Evolutionary conservation across 2,329 filamentous ascomycete genomes (phyloP), one percentile per base, ranked within the genome.

Genomic region (Camillea tinctor): DNA sequence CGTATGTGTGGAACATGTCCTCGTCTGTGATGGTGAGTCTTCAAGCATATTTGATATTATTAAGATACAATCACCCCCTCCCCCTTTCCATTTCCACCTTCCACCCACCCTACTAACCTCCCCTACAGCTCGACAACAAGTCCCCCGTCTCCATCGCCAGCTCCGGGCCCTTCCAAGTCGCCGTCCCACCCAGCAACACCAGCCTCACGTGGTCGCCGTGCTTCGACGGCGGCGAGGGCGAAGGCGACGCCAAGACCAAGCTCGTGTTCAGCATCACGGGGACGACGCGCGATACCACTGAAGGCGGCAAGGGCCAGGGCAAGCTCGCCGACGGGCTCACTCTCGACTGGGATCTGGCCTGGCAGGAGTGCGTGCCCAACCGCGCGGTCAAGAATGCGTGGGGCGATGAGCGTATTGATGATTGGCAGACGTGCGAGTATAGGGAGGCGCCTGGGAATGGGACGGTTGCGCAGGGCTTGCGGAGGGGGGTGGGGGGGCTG

Each of bases 141-240:
- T 49, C 56, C 1, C n/a, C 50, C 13, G 55, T 55, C 6, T 30
- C 60, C 3, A 63, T 66, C n/a, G 64, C 62, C 3, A 62, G 64
- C 2, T 53, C 59, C 1, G 62, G 62, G 6, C 53, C 22, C 52
- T 66, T 63, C 48, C 20, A 64, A 9, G 60, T 54, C 8, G 52
- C 61, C 26, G 64, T 40, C 36, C 9, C 52, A 5, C 57, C 17
- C 30, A 54, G 36, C 11, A 58, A 55, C 13, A 58, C 21, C n/a
- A 54, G 60, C 11, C 50, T 61, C 13, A 57, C 60, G 15, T 66
- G 64, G 64, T 64, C 64, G 40, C 59, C 59, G 5, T 66, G 62
- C 23, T 64, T 66, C 62, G 62, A 66, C 40, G 64, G 64, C 17
- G 58, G 60, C 17, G 64, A 66, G 52, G 64, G 64, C 1, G 54